phyloP scores from a whole-genome alignment of 306 rosid genomes.

The Castanopsis chinensis region DNA sequence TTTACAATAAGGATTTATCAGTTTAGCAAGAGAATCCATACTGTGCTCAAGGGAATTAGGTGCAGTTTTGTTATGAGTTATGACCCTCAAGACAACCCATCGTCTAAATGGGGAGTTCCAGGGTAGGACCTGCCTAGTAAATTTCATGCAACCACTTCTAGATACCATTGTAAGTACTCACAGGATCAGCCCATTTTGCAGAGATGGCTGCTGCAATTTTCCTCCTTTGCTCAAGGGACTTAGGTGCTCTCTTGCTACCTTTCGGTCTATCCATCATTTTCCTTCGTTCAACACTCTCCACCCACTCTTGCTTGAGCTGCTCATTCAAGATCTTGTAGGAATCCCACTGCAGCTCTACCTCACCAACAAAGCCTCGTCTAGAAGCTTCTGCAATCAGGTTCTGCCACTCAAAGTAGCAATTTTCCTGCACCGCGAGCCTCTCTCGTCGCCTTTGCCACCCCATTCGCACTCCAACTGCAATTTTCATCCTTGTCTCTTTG shows the following conservation, averaged over 20 bases:
- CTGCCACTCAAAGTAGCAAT: slow-evolving; percentile 78
- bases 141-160: slow-evolving; percentile 15
- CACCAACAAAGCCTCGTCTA: slow-evolving; percentile 61
- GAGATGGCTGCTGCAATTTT: slow-evolving; percentile 87
- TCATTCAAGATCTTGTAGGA: slow-evolving; percentile 57
- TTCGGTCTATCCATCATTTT: slow-evolving; percentile 40
- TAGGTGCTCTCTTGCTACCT: slow-evolving; percentile 73
- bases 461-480: slow-evolving; percentile 69
- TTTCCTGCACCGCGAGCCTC: slow-evolving; percentile 58
- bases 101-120: not conserved
- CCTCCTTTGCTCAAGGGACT: slow-evolving; percentile 82
- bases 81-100: not conserved
- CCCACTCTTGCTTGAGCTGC: slow-evolving; percentile 65
- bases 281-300: slow-evolving; percentile 57
- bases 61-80: not conserved
- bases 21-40: not conserved
- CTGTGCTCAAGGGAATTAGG: not conserved
- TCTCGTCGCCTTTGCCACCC: slow-evolving; percentile 69
- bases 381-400: slow-evolving; percentile 82
- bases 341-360: slow-evolving; percentile 83
- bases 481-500: slow-evolving; percentile 67
- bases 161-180: slow-evolving; percentile 38
- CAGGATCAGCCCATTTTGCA: slow-evolving; percentile 94
- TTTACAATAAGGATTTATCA: not conserved
- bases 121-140: slow-evolving; percentile 12